Conservation (phyloP, 2,329 filamentous ascomycete genomes). For the Venturia effusa region DNA sequence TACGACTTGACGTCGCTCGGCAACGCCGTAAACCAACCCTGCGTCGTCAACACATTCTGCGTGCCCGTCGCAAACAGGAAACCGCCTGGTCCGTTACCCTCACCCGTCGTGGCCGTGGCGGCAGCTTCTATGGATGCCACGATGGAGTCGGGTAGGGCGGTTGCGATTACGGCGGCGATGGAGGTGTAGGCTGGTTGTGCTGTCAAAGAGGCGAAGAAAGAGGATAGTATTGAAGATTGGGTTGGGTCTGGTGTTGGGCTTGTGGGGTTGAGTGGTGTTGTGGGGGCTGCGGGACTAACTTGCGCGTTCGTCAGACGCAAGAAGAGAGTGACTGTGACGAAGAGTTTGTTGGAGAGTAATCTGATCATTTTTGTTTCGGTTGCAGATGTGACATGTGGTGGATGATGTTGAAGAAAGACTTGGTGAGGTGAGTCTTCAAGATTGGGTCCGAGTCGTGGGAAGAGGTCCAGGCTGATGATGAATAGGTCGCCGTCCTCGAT, state of each 20-base stretch:
- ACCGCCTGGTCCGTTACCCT: background rate
- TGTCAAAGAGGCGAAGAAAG: constrained; percentile 4
- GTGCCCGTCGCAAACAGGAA: background rate
- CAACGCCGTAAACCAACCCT: background rate
- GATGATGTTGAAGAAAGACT: background rate
- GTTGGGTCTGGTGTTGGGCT: background rate
- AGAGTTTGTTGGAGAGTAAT: background rate
- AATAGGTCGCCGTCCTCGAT: no score
- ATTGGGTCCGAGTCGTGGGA: background rate
- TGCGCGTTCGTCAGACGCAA: background rate
- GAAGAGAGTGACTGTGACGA: background rate
- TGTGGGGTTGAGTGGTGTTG: background rate
- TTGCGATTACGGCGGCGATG: background rate
- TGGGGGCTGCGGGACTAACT: background rate
- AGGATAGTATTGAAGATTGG: background rate
- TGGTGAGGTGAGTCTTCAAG: background rate
- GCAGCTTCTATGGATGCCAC: background rate
- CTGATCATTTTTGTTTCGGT: background rate
- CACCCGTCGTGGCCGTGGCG: background rate
- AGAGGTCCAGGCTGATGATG: background rate
- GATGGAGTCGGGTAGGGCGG: background rate
- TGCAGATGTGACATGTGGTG: background rate
- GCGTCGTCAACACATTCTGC: constrained; percentile 1
- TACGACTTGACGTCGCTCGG: background rate
- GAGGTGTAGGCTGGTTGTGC: constrained; percentile 4